These are phyloP conservation scores for Clavispora fructus DNA, from an alignment of 805 yeast genomes.

Conservation along the genomic window DNA sequence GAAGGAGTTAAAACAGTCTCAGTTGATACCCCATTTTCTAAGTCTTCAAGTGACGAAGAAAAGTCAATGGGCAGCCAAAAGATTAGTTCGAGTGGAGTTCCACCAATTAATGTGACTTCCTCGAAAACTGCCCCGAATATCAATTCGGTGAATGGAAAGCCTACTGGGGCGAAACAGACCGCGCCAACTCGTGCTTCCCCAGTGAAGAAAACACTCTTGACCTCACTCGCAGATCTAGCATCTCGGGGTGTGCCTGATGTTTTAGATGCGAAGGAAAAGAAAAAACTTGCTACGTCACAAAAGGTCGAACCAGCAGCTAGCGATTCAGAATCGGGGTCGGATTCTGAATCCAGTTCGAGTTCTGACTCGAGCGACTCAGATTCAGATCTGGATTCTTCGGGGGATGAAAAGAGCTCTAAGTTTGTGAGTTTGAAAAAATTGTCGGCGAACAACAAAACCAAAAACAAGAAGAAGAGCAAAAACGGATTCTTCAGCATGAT, in stretches of 20 bases:
- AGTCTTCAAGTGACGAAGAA: slow-evolving; percentile 2
- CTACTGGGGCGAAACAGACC: neutral
- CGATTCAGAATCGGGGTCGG: slow-evolving; percentile 2
- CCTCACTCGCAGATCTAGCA: slow-evolving; percentile 11
- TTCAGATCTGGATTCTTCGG: slow-evolving; percentile 5
- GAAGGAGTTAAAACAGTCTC: slow-evolving; percentile 2
- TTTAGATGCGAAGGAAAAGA: slow-evolving; percentile 7
- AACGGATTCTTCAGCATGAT: slow-evolving; percentile 28
- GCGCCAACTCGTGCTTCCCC: neutral
- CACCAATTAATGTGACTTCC: neutral
- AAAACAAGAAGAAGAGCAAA: slow-evolving; percentile 16
- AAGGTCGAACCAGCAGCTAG: slow-evolving; percentile 1
- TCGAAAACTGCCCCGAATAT: neutral
- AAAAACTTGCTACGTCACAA: neutral
- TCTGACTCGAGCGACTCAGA: slow-evolving; percentile 7
- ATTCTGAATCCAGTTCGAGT: slow-evolving; percentile 4
- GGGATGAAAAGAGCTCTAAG: slow-evolving; percentile 11
- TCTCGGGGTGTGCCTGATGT: slow-evolving; percentile 14
- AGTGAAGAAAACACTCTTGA: slow-evolving; percentile 4
- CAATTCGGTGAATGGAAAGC: neutral
- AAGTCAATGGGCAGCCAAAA: neutral
- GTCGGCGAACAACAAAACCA: slow-evolving; percentile 10
- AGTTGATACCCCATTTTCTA: slow-evolving; percentile 1
- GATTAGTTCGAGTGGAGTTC: neutral
- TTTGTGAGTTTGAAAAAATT: slow-evolving; percentile 23